These are phyloP conservation scores for Perkinsus olseni DNA, from an alignment of 169 alveolate genomes.

Conservation along the genomic window DNA sequence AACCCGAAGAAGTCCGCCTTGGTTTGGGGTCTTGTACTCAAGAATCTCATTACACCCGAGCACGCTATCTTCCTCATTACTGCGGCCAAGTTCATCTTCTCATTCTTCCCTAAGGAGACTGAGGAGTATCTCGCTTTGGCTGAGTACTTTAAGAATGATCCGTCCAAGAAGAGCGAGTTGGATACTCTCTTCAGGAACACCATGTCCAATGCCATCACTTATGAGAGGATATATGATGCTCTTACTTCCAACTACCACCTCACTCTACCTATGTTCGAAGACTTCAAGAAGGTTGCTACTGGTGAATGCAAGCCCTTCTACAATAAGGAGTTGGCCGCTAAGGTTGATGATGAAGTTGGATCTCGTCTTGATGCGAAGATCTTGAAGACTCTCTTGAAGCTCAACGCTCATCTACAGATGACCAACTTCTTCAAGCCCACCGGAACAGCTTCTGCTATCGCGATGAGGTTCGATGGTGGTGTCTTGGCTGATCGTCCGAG, in stretches of 20 bases:
- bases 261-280: slow-evolving; percentile 9
- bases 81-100: not conserved
- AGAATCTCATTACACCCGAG: not conserved
- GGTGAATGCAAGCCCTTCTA: not conserved
- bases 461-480: slow-evolving; percentile 8
- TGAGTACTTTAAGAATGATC: not conserved
- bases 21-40: slow-evolving; percentile 2
- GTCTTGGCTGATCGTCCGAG: not conserved
- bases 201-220: slow-evolving; percentile 13
- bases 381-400: not conserved
- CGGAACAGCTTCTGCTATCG: slow-evolving; percentile 19
- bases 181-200: not conserved
- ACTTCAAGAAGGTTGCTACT: not conserved
- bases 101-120: not conserved
- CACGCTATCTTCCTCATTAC: not conserved
- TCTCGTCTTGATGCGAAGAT: not conserved
- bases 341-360: not conserved
- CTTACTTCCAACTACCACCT: not conserved
- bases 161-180: not conserved
- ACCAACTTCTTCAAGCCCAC: slow-evolving; percentile 26
- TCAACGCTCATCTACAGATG: slow-evolving; percentile 19
- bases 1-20: slow-evolving; percentile 8
- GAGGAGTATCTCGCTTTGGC: not conserved
- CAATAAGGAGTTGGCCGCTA: not conserved
- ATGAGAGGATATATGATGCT: not conserved